Conservation (phyloP, 768 basidiomycete species). For the Termitomyces sp. region DNA sequence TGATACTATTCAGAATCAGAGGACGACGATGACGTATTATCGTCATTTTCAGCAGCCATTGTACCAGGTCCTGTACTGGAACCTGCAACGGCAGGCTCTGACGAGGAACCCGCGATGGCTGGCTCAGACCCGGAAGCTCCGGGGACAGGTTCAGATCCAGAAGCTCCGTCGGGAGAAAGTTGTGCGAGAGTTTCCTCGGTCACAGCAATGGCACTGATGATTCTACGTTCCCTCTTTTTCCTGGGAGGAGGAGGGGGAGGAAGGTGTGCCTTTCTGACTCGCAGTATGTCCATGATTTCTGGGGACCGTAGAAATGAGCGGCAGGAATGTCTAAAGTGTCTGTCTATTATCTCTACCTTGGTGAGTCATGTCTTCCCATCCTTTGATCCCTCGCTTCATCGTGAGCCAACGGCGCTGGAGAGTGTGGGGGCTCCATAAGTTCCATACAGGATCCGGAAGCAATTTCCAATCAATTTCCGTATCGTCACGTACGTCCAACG, state of each 20-base stretch:
- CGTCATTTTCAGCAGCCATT: constrained; percentile 13
- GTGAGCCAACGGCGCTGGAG: constrained; percentile 80
- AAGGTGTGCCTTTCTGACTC: constrained; percentile 67
- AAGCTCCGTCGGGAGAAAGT: neutral
- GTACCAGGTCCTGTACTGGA: constrained; percentile 33
- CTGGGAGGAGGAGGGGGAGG: constrained; percentile 30
- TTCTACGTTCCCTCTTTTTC: constrained; percentile 47
- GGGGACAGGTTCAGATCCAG: neutral
- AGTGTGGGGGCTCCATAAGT: constrained; percentile 79
- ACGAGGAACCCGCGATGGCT: constrained; percentile 26
- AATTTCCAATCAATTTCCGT: constrained; percentile 86
- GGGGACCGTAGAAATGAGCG: constrained; percentile 11
- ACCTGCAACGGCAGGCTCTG: constrained; percentile 13
- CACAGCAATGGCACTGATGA: constrained; percentile 50
- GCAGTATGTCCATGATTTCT: constrained; percentile 84
- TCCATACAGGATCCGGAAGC: constrained; percentile 73
- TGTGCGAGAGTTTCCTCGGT: constrained; percentile 31
- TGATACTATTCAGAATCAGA: constrained; percentile 15
- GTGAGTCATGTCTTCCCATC: constrained; percentile 78
- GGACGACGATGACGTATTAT: constrained; percentile 19
- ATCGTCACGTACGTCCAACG: constrained; percentile 73
- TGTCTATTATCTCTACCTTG: constrained; percentile 46
- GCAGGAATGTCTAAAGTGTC: neutral
- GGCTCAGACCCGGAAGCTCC: neutral
- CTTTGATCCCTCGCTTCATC: constrained; percentile 75